Evolutionary conservation across 352 stramenopile species (phyloP).

Genomic region (Pythium utonaiense): DNA sequence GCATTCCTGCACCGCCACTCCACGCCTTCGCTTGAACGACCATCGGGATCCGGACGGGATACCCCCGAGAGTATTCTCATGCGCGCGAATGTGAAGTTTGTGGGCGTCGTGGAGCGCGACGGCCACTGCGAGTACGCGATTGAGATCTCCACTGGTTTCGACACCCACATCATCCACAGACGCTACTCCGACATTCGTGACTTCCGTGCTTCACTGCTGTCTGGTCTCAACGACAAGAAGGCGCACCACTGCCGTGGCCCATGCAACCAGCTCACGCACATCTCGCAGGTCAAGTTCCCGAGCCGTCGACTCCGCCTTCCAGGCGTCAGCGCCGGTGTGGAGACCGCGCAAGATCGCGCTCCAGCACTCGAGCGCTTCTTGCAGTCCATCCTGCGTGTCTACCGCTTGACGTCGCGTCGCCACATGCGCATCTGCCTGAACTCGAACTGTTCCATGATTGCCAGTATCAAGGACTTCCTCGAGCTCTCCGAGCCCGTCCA

Average conservation of each 20-base stretch:
- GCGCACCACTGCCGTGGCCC: constrained; percentile 13
- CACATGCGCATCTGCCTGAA: constrained; percentile 58
- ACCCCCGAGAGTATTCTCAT: constrained; percentile 4
- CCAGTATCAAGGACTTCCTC: constrained; percentile 42
- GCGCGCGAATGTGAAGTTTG: constrained; percentile 29
- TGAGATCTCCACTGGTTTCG: constrained; percentile 43
- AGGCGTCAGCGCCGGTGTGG: constrained; percentile 20
- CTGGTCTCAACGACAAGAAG: background rate
- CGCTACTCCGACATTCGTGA: constrained; percentile 62
- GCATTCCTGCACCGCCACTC: constrained; percentile 7
- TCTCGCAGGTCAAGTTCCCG: constrained; percentile 44
- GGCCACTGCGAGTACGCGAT: constrained; percentile 48
- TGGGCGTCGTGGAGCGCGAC: constrained; percentile 34
- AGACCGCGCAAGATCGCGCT: constrained; percentile 31
- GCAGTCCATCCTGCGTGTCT: constrained; percentile 42
- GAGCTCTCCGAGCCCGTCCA: background rate
- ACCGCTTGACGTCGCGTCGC: constrained; percentile 36
- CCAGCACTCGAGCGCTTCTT: constrained; percentile 43
- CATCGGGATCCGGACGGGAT: background rate
- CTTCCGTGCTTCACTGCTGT: constrained; percentile 43
- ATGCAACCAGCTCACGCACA: constrained; percentile 33
- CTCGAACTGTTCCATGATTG: constrained; percentile 39
- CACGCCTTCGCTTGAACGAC: background rate
- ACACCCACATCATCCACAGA: constrained; percentile 52
- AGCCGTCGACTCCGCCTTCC: constrained; percentile 31